Percentiles rank a stretch among this genome's conserved stretches.
Conservation (phyloP, 306 rosid genomes). For the Citrullus amarus region DNA sequence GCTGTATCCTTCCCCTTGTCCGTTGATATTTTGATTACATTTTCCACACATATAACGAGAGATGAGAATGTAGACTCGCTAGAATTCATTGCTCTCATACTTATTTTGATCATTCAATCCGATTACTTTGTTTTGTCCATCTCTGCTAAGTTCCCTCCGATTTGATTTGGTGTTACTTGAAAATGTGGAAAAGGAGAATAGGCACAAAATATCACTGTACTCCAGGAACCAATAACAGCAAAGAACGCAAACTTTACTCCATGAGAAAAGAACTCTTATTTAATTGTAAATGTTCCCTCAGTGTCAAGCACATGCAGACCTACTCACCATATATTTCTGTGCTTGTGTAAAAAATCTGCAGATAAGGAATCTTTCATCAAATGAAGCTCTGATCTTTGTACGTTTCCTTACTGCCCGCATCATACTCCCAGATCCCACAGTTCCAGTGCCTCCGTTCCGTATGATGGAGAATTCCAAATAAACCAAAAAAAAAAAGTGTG, state of each 20-base stretch:
- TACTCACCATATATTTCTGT: neutral
- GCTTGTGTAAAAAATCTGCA: slow-evolving; percentile 4
- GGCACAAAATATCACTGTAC: neutral
- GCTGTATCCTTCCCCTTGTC: neutral
- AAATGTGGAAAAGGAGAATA: slow-evolving; percentile 1
- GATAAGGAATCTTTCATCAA: slow-evolving; percentile 1
- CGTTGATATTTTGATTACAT: neutral
- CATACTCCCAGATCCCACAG: neutral
- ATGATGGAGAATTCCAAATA: neutral
- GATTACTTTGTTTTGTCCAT: neutral
- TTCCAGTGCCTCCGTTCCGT: neutral
- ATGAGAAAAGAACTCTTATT: neutral
- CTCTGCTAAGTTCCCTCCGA: neutral
- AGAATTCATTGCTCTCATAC: neutral
- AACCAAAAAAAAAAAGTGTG: neutral
- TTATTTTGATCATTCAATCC: neutral
- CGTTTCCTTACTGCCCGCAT: neutral
- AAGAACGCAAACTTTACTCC: neutral
- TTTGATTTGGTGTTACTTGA: neutral
- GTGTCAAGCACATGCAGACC: slow-evolving; percentile 3
- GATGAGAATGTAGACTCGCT: neutral
- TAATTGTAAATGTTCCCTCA: neutral
- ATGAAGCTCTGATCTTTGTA: neutral
- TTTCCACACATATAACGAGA: neutral
- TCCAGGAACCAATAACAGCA: neutral